These are phyloP conservation scores for Euphorbia tirucalli DNA, from an alignment of 345 rosid species.

Conservation along the genomic window DNA sequence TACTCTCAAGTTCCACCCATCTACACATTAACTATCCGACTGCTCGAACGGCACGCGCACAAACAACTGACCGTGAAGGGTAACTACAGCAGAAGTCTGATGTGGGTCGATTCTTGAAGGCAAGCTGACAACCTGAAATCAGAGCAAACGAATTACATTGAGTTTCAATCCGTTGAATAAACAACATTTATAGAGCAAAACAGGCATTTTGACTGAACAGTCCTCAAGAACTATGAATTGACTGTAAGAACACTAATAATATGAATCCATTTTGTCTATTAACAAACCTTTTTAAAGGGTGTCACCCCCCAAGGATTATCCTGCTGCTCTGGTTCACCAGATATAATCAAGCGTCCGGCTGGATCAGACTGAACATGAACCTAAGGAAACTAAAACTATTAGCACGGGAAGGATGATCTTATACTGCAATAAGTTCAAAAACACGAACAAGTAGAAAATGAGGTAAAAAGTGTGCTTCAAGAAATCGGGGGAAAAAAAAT, in stretches of 20 bases:
- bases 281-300: constrained; percentile 32
- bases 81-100: constrained; percentile 37
- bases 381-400: constrained; percentile 3
- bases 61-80: constrained; percentile 35
- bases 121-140: constrained; percentile 33
- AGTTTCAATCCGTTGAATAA: neutral
- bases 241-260: neutral
- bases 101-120: constrained; percentile 34
- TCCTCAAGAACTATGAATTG: neutral
- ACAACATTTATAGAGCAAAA: neutral
- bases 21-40: constrained; percentile 9
- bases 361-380: constrained; percentile 41
- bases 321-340: constrained; percentile 34
- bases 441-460: neutral
- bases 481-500: neutral
- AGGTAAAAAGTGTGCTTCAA: neutral
- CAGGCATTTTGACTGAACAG: neutral
- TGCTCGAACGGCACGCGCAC: constrained; percentile 33
- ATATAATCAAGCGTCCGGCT: constrained; percentile 36
- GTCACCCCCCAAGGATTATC: constrained; percentile 39
- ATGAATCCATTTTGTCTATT: neutral
- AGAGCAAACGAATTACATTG: too few relatives aligned
- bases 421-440: neutral
- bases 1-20: neutral
- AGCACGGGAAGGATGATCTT: neutral